A percentile compares a stretch with the other conserved stretches of the same genome.
These are phyloP conservation scores for Cadophora luteo-olivacea DNA, from an alignment of 2,329 filamentous ascomycete species.

Conservation along the genomic window DNA sequence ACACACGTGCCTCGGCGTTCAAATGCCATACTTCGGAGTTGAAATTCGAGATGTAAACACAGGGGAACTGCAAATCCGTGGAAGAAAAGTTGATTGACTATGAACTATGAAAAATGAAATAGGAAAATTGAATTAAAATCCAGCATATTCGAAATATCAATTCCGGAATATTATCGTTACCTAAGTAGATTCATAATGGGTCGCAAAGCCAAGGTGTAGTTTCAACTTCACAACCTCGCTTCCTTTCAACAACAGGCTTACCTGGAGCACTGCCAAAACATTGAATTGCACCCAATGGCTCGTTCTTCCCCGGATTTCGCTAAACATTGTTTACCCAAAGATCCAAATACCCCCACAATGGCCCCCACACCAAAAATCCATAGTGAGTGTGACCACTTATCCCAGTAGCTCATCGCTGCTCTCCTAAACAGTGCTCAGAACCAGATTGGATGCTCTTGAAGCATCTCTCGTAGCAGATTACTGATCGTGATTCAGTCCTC, in stretches of 20 bases:
- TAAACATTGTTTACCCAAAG: background rate
- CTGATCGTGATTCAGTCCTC: conserved; percentile 53
- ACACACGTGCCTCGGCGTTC: conserved; percentile 6
- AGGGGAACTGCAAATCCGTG: background rate
- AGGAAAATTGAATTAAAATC: no score
- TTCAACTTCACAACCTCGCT: background rate
- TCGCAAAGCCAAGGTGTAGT: background rate
- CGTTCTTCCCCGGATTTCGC: conserved; percentile 5
- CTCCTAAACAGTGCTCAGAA: background rate
- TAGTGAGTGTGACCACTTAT: conserved; percentile 34
- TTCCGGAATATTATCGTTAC: no score
- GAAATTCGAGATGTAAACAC: background rate
- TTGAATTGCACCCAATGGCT: background rate
- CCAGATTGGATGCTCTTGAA: background rate
- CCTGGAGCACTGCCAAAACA: background rate
- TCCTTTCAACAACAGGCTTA: background rate
- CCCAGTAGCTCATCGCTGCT: background rate
- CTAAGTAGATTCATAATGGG: background rate
- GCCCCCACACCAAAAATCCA: conserved; percentile 54
- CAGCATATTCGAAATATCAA: background rate
- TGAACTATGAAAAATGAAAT: background rate
- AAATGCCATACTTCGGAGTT: background rate
- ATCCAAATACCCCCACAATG: background rate
- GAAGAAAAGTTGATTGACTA: background rate
- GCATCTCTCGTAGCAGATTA: background rate